Base-by-base conservation (phyloP, 73 alveolate species). In the Effrenium voratum region DNA sequence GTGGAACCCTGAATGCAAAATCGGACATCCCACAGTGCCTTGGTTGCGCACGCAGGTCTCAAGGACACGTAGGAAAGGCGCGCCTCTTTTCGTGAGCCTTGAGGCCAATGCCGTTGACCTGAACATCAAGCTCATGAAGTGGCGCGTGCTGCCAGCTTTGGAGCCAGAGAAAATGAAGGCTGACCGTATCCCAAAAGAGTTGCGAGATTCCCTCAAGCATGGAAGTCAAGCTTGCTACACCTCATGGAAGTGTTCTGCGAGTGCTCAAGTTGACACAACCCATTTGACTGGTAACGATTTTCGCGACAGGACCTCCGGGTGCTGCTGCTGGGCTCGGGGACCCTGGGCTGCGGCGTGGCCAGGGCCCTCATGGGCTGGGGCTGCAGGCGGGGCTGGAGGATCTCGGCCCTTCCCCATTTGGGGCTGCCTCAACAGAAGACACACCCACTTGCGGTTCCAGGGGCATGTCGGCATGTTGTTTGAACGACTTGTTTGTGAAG, bases 321-420 rank as follows among this genome's bases (percentile, higher is more conserved):
- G 98, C 99, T 99, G 66, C 98, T 99, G 76, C 99, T 99, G 82
- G 99, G 99, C 4, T 99, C 99, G 4, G 99, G 99, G 68, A 99
- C 99, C 22, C 98, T 99, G 70, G 99, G 99, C 41, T 99, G 99
- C 91, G 99, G 99, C 82, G 99, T 99, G 16, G 99, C 99, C 41
- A 68, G 99, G 38, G 99, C 99, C 43, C 98, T 99, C 72, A 98
- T 99, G 40, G 99, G 99, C 66, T 99, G 99, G 99, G 99, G 99
- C 36, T 99, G 76, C 98, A 75, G 93, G 93, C 52, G 52, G 36
- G 86, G 59, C 3, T 30, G 12, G 72, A 5, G 70, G 28, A 34
- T 36, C 30, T 28, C 6, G 83, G 10, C 16, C 43, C 26, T 1
- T 38, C 46, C 72, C 16, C 28, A 22, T 57, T 2, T 57, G 3